These are phyloP conservation scores for Ceratocystis albifundus DNA, from an alignment of 2,329 filamentous ascomycete genomes.

Conservation along the genomic window DNA sequence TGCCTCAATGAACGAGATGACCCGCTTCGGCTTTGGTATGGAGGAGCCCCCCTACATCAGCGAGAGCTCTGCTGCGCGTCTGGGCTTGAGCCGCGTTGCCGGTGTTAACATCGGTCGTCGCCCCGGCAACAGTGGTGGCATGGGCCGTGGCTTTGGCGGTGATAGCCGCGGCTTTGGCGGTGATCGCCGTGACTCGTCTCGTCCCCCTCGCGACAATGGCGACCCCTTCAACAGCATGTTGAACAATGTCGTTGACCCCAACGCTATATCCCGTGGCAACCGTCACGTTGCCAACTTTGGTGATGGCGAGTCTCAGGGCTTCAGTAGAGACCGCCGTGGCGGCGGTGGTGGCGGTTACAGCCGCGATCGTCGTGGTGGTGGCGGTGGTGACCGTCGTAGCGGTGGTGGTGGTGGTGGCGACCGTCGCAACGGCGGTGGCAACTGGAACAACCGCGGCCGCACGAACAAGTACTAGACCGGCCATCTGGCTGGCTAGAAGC, in stretches of 20 bases:
- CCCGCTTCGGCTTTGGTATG: constrained; percentile 42
- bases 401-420: constrained; percentile 12
- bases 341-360: constrained; percentile 23
- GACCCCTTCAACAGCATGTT: constrained; percentile 22
- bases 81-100: constrained; percentile 28
- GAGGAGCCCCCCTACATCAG: constrained; percentile 35
- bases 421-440: constrained; percentile 10
- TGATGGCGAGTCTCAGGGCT: constrained; percentile 20
- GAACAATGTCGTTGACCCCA: constrained; percentile 18
- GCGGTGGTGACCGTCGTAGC: constrained; percentile 15
- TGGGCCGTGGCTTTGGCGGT: constrained; percentile 20
- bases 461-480: constrained; percentile 11
- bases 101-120: constrained; percentile 31
- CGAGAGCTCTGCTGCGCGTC: constrained; percentile 27
- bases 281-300: constrained; percentile 17
- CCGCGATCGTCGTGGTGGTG: constrained; percentile 24
- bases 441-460: constrained; percentile 13
- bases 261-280: constrained; percentile 11
- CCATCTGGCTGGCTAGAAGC: not conserved
- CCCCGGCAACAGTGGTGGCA: not conserved
- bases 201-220: not conserved
- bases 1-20: constrained; percentile 44
- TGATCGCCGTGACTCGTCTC: constrained; percentile 13
- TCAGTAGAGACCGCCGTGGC: constrained; percentile 22
- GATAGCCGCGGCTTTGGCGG: constrained; percentile 17